phyloP scores from a whole-genome alignment of 2,329 filamentous ascomycete species.

The Colletotrichum tofieldiae region DNA sequence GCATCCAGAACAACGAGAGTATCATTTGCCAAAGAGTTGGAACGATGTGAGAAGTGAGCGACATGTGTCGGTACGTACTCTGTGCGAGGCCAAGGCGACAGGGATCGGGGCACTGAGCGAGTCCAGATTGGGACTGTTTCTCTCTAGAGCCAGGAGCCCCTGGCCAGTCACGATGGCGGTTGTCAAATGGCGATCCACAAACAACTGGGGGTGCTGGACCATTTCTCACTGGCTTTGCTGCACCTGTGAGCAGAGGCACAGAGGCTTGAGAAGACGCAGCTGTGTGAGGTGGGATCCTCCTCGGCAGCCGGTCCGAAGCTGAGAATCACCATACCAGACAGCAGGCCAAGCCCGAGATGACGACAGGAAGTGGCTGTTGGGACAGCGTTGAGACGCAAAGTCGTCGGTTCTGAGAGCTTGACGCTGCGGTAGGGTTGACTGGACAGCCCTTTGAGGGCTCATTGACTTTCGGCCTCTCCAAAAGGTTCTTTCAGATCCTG shows the following conservation, averaged over 20 bases:
- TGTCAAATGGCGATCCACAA: conserved; percentile 26
- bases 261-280: neutral
- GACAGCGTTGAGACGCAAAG: neutral
- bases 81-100: conserved; percentile 11
- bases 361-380: neutral
- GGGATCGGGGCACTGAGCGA: conserved; percentile 19
- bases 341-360: conserved; percentile 20
- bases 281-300: neutral
- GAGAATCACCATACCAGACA: neutral
- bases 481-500: conserved; percentile 16
- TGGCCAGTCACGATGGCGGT: conserved; percentile 15
- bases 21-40: neutral
- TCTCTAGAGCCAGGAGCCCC: conserved; percentile 24
- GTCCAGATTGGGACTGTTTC: conserved; percentile 42
- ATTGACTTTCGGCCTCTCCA: conserved; percentile 21
- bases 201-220: conserved; percentile 23
- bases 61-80: conserved; percentile 8
- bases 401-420: conserved; percentile 22
- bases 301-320: neutral
- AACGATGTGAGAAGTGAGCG: conserved; percentile 23
- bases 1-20: neutral
- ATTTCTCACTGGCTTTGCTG: conserved; percentile 4
- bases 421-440: neutral
- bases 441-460: neutral
- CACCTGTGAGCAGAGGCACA: neutral